Evolutionary conservation across 2,329 filamentous ascomycete genomes (phyloP).

Genomic region (Neospermospora avenae): DNA sequence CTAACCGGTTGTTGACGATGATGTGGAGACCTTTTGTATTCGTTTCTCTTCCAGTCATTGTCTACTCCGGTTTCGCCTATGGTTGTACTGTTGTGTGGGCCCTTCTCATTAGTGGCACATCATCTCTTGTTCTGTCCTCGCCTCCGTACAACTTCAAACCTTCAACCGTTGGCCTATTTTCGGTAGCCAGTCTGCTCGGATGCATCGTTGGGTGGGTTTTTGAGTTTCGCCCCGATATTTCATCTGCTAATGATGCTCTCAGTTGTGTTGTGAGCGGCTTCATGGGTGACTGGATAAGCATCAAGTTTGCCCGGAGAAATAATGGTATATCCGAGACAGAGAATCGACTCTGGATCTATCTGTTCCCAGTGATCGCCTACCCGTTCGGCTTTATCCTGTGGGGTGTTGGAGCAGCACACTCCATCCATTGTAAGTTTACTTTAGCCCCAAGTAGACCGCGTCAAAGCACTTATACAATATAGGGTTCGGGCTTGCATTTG

Average conservation of each 20-base stretch:
- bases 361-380: conserved; percentile 26
- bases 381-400: conserved; percentile 41
- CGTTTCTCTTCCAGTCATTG: conserved; percentile 8
- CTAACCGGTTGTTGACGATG: not conserved
- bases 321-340: conserved; percentile 22
- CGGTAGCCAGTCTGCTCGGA: not conserved
- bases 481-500: conserved; percentile 42
- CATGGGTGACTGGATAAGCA: conserved; percentile 29
- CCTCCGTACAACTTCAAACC: conserved; percentile 35
- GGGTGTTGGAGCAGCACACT: conserved; percentile 46
- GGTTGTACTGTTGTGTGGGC: conserved; percentile 28
- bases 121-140: conserved; percentile 28
- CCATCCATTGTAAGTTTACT: conserved; percentile 36
- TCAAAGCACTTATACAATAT: not conserved
- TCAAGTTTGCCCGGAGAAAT: conserved; percentile 37
- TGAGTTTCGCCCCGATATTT: not conserved
- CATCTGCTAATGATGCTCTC: not conserved
- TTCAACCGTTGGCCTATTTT: conserved; percentile 31
- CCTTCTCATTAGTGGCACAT: conserved; percentile 32
- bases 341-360: conserved; percentile 28
- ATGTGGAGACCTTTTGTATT: conserved; percentile 9
- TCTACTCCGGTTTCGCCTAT: conserved; percentile 13
- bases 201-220: not conserved
- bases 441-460: not conserved
- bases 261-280: conserved; percentile 20